phyloP scores from a whole-genome alignment of 2,329 filamentous ascomycete genomes.

The Cladosporium sp. region DNA sequence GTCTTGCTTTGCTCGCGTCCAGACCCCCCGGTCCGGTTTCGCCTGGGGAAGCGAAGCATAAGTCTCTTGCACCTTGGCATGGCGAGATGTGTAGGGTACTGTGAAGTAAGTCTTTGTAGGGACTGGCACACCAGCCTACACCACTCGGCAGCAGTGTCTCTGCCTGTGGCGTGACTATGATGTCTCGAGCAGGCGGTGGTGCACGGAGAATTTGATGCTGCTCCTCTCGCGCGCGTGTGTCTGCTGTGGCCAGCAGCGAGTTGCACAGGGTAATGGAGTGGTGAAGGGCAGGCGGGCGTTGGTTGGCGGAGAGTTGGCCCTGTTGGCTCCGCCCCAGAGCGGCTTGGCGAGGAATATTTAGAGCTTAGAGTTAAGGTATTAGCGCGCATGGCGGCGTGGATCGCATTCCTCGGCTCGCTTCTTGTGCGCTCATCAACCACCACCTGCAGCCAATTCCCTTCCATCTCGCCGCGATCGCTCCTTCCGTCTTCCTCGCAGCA shows the following conservation, averaged over 20 bases:
- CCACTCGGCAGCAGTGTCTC: background rate
- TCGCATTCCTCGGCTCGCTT: slow-evolving; percentile 19
- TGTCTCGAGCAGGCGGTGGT: background rate
- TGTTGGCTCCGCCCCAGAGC: background rate
- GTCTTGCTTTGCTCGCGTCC: slow-evolving; percentile 14
- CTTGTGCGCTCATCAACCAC: slow-evolving; percentile 17
- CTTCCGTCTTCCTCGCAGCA: background rate
- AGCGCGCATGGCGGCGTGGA: slow-evolving; percentile 19
- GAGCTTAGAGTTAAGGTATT: slow-evolving; percentile 13
- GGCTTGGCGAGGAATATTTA: background rate
- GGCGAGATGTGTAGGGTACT: background rate
- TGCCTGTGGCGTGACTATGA: slow-evolving; percentile 2
- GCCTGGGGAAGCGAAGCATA: slow-evolving; percentile 18
- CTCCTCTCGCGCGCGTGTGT: background rate
- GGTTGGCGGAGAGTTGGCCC: slow-evolving; percentile 5
- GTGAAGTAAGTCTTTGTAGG: background rate
- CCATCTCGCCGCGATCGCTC: slow-evolving; percentile 12
- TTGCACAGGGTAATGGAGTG: background rate
- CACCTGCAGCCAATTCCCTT: slow-evolving; percentile 4
- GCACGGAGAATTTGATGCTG: background rate
- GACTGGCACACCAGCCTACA: background rate
- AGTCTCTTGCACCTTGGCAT: slow-evolving; percentile 1
- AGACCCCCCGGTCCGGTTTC: slow-evolving; percentile 20
- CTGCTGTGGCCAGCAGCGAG: slow-evolving; percentile 4
- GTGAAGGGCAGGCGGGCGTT: slow-evolving; percentile 6